phyloP scores from a whole-genome alignment of 345 rosid species.

The Brassica cretica region DNA sequence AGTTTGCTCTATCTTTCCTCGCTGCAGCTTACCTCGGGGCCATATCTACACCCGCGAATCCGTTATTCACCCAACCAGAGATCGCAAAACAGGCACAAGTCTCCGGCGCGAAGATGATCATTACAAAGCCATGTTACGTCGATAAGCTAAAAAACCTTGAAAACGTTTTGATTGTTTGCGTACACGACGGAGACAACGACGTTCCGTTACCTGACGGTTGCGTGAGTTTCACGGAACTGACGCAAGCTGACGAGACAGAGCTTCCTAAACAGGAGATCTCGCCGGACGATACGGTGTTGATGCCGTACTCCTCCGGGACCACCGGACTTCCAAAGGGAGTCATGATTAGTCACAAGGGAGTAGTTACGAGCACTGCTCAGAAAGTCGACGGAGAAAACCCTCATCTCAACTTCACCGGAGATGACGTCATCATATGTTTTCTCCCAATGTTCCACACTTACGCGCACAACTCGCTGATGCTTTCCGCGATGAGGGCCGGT shows the following conservation, averaged over 20 bases:
- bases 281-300: slow-evolving; percentile 70
- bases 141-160: slow-evolving; percentile 53
- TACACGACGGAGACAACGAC: background rate
- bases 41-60: slow-evolving; percentile 68
- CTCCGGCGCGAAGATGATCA: slow-evolving; percentile 54
- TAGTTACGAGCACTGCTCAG: slow-evolving; percentile 81
- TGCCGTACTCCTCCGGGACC: slow-evolving; percentile 93
- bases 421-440: slow-evolving; percentile 73
- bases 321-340: slow-evolving; percentile 97
- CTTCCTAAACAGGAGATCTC: slow-evolving; percentile 46
- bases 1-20: slow-evolving; percentile 66
- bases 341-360: slow-evolving; percentile 76
- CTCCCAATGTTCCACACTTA: slow-evolving; percentile 86
- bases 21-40: slow-evolving; percentile 73
- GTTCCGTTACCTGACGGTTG: slow-evolving; percentile 39
- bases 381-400: slow-evolving; percentile 97
- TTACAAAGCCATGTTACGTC: slow-evolving; percentile 53
- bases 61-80: slow-evolving; percentile 71
- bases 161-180: slow-evolving; percentile 1
- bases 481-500: slow-evolving; percentile 73
- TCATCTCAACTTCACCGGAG: slow-evolving; percentile 56
- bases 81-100: slow-evolving; percentile 61
- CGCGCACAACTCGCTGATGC: slow-evolving; percentile 56
- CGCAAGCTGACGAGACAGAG: slow-evolving; percentile 45
- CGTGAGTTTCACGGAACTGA: slow-evolving; percentile 57